These are phyloP conservation scores for Cinchona pubescens DNA, from an alignment of 257 asterid species.

Conservation along the genomic window DNA sequence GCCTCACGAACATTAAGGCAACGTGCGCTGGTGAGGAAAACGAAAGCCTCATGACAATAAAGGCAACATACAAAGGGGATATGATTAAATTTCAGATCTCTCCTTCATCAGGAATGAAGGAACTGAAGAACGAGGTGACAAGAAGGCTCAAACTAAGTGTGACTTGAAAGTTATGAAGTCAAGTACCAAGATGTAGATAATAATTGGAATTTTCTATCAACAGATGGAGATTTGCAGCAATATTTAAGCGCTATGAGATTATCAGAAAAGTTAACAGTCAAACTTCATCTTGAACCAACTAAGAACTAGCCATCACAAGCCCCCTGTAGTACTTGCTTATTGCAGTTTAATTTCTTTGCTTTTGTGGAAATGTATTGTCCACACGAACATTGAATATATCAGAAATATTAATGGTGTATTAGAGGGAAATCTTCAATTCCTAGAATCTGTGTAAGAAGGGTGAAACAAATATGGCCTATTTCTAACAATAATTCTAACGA, in stretches of 20 bases:
- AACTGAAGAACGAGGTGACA: conserved; percentile 22
- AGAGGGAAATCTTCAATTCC: neutral
- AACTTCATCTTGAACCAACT: neutral
- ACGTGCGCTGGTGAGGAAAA: neutral
- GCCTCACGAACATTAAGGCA: neutral
- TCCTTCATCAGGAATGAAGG: conserved; percentile 17
- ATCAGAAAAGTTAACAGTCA: neutral
- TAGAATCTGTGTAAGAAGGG: too few species aligned
- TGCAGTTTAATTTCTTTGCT: too few species aligned
- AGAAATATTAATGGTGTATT: too few species aligned
- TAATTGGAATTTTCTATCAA: conserved; percentile 4
- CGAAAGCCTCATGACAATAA: conserved; percentile 7
- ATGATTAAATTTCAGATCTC: conserved; percentile 24
- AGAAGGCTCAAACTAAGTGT: conserved; percentile 21
- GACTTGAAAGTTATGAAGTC: conserved; percentile 5
- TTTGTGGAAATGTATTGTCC: too few species aligned
- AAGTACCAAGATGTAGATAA: conserved; percentile 20
- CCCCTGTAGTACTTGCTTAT: too few species aligned
- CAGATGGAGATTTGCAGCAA: conserved; percentile 12
- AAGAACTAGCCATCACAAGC: neutral
- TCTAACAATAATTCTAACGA: too few species aligned
- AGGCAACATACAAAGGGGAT: conserved; percentile 15
- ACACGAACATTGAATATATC: too few species aligned
- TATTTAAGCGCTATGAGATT: neutral
- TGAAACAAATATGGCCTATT: too few species aligned